Base-by-base conservation (phyloP, 805 yeast genomes). In the Suhomyces kilbournensis region DNA sequence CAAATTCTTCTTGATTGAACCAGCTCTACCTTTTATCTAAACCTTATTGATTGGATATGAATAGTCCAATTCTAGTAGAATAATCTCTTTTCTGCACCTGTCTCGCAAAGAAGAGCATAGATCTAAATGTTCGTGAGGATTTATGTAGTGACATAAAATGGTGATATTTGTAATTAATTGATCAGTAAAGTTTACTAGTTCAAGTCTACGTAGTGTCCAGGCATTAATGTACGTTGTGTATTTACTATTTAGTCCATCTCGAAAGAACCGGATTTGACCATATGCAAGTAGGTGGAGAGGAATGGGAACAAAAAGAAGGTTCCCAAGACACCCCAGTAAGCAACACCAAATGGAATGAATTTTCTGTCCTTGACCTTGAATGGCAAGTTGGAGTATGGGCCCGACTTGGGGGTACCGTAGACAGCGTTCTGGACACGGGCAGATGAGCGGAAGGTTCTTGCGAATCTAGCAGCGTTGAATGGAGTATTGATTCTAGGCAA, bases 291-390 rank as follows among this genome's bases (percentile, higher is more conserved):
- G 58, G 82, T 77, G 52, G 91, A 83, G 66, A 87, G 77, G 78
- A 90, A 87, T 68, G 98, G 97, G 72, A 75, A 73, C 48, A 71
- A 63, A 56, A 71, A 71, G 66, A 71, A 70, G 60, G 66, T 59
- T 17, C 67, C 68, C 60, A 86, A 79, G 76, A 84, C 86, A 50
- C 91, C 83, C 80, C 88, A 86, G 79, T 87, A 96, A 60, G 86
- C 80, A 49, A 90, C 76, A 60, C 85, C 89, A 71, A 81, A 91
- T 61, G 97, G 98, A 60, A 93, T 81, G 44, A 50, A 57, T 78
- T 84, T 88, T 82, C 96, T 91, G 83, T 85, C 80, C 82, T 90
- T 91, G 58, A 93, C 96, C 81, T 84, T 84, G 84, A 93, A 94
- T 60, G 99, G 99, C 58, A 93, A 68, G 83, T 94, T 93, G 66